Percentiles rank a stretch among this genome's conserved stretches.
Evolutionary conservation across 2,329 filamentous ascomycete genomes (phyloP).

Genomic region (Aspergillus unguis): DNA sequence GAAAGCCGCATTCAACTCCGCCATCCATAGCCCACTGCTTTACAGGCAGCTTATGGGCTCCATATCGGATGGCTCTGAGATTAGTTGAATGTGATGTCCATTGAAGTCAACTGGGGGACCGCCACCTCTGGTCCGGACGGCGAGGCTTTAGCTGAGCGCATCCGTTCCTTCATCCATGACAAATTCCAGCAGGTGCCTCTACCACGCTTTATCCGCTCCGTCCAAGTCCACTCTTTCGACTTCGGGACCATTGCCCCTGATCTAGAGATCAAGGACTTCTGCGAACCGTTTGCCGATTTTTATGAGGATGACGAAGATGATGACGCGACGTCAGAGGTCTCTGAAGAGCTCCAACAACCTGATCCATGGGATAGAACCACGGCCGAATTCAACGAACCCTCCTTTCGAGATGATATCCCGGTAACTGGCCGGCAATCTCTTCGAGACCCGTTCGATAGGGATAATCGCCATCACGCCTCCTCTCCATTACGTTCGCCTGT

Average conservation of each 20-base stretch:
- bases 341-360: constrained; percentile 29
- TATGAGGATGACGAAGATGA: constrained; percentile 73
- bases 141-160: constrained; percentile 74
- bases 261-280: constrained; percentile 93
- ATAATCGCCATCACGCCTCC: constrained; percentile 24
- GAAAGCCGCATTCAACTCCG: not conserved
- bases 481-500: constrained; percentile 34
- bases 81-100: constrained; percentile 66
- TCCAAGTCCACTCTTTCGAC: constrained; percentile 89
- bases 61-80: too few relatives aligned
- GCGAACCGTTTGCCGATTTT: constrained; percentile 91
- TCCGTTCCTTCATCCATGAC: constrained; percentile 90
- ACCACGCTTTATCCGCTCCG: constrained; percentile 93
- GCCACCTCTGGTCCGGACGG: constrained; percentile 88
- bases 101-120: constrained; percentile 95
- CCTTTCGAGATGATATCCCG: constrained; percentile 30
- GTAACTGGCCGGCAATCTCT: constrained; percentile 24
- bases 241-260: constrained; percentile 81
- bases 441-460: constrained; percentile 29
- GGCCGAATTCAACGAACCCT: constrained; percentile 25
- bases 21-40: not conserved
- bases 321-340: constrained; percentile 42
- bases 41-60: too few relatives aligned
- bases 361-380: constrained; percentile 19
- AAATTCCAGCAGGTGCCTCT: constrained; percentile 91